Conservation (phyloP, 495 filamentous ascomycete species). For the Copromyces sp. region DNA sequence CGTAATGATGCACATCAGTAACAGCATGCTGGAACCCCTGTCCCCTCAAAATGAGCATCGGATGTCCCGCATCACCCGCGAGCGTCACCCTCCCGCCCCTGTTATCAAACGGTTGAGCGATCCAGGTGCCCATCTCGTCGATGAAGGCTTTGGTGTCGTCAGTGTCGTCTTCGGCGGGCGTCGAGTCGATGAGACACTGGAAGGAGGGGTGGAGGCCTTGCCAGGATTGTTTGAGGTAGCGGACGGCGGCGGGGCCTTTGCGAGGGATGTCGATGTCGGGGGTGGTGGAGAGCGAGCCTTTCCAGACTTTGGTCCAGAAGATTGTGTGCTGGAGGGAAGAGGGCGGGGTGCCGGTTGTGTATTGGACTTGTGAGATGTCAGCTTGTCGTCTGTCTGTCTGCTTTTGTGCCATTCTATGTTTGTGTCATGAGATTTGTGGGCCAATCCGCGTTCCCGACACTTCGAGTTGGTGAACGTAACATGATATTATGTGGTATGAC, state of each 20-base stretch:
- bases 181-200: conserved; percentile 29
- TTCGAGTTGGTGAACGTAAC: not conserved
- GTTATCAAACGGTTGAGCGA: conserved; percentile 37
- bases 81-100: conserved; percentile 38
- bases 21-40: conserved; percentile 44
- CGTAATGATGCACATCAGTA: conserved; percentile 32
- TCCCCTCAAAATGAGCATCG: conserved; percentile 46
- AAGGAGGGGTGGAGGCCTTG: conserved; percentile 29
- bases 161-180: conserved; percentile 30
- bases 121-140: conserved; percentile 28
- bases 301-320: conserved; percentile 28
- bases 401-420: too few relatives aligned
- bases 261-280: not conserved
- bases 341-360: conserved; percentile 6
- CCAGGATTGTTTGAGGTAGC: conserved; percentile 28
- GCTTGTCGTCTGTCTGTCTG: not conserved
- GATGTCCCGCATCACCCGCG: conserved; percentile 49
- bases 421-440: too few relatives aligned
- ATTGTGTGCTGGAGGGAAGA: conserved; percentile 7
- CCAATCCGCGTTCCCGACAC: too few relatives aligned
- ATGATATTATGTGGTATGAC: not conserved
- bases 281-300: conserved; percentile 8
- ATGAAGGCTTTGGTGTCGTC: conserved; percentile 6
- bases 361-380: conserved; percentile 1
- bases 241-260: conserved; percentile 20